Evolutionary conservation across 805 yeast genomes (phyloP), one percentile per base, ranked within the genome.

Genomic region (Pachysolen tannophilus): DNA sequence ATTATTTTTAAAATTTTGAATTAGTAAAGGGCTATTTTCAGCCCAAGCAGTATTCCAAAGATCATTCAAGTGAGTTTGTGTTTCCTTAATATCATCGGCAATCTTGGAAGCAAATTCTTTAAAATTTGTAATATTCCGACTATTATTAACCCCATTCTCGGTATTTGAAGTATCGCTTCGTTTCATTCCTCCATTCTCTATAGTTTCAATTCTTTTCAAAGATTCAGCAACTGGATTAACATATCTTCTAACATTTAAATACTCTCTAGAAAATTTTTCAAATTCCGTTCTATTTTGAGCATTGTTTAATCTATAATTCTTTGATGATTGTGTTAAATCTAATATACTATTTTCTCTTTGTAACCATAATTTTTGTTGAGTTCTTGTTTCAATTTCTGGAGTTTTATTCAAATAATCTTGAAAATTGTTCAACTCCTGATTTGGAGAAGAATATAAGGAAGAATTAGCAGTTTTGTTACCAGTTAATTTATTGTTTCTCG

Each of bases 351-450:
- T 79, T 44, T 82, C 90, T 43, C 90, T 64, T 53, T 82, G 94
- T 23, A 85, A 60, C 94, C 94, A 84, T 34, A 86, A 65, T 42
- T 78, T 71, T 50, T 82, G 92, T 50, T 85, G 95, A 0, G 94
- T 83, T 58, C 95, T 66, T 1, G 84, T 76, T 41, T 78, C 83
- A 20, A 61, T 52, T 34, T 60, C 61, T 1, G 57, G 55, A 1
- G 54, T 41, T 38, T 55, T 44, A 41, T 58, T 58, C 36, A 69
- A 47, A 49, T 63, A 66, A 27, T 62, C 59, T 8, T 61, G 52
- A 44, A 69, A 68, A 40, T 67, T 62, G 14, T 34, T 34, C 20
- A 31, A 27, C 18, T 37, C 39, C 8, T 20, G 28, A 18, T n/a
- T 16, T 6, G 30, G 17, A 4, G 35, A 13, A 9, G 8, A n/a